These are phyloP conservation scores for Kazachstania kunashirensis DNA, from an alignment of 805 yeast genomes.

Conservation along the genomic window DNA sequence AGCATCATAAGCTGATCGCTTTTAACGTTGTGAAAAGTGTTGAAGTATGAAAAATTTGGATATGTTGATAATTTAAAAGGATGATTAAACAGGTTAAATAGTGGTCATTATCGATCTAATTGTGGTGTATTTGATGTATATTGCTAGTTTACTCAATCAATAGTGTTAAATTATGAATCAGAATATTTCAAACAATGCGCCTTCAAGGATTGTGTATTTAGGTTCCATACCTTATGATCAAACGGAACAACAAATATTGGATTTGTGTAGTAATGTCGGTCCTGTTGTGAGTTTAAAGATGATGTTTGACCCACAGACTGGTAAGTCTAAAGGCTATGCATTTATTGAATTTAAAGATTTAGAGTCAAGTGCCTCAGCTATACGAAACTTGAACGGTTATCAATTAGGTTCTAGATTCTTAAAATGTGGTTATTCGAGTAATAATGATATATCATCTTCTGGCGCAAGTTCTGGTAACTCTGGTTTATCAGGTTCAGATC, in stretches of 20 bases:
- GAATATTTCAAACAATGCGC: slow-evolving; percentile 12
- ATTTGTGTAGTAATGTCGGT: slow-evolving; percentile 78
- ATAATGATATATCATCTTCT: slow-evolving; percentile 29
- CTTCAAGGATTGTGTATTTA: slow-evolving; percentile 48
- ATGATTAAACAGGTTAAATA: too few relatives aligned
- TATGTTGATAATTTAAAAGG: too few relatives aligned
- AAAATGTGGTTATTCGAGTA: slow-evolving; percentile 66
- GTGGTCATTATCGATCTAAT: too few relatives aligned
- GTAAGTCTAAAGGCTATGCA: slow-evolving; percentile 85
- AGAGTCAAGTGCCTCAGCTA: slow-evolving; percentile 86
- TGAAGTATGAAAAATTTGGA: too few relatives aligned
- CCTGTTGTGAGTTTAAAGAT: slow-evolving; percentile 70
- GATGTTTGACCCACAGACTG: slow-evolving; percentile 80
- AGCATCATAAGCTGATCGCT: too few relatives aligned
- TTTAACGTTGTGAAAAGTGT: too few relatives aligned
- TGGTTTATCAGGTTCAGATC: neutral
- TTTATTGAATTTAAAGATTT: slow-evolving; percentile 73
- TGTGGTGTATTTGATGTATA: too few relatives aligned
- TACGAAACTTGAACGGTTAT: slow-evolving; percentile 74
- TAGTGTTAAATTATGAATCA: neutral
- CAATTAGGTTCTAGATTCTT: slow-evolving; percentile 61
- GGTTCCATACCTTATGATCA: slow-evolving; percentile 90
- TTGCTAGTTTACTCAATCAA: neutral
- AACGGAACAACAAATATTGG: slow-evolving; percentile 87
- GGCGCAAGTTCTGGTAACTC: neutral